Evolutionary conservation across 2,329 filamentous ascomycete genomes (phyloP).

Genomic region (Claviceps digitariae): DNA sequence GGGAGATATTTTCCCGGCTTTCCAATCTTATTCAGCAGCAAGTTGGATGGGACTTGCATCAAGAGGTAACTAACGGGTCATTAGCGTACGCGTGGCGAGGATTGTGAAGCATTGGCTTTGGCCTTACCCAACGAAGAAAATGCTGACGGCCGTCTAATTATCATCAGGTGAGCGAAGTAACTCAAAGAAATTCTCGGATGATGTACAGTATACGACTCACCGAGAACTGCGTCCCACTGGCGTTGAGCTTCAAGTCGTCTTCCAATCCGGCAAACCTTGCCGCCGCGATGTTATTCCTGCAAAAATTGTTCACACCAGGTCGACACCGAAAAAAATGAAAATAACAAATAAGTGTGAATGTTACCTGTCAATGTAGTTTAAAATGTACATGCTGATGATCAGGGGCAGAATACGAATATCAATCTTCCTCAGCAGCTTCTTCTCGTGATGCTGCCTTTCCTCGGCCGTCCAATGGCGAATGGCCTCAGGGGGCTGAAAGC

Average conservation of each 20-base stretch:
- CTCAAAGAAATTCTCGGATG: too few relatives aligned
- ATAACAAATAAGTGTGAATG: too few relatives aligned
- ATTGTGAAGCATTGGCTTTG: neutral
- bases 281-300: conserved; percentile 24
- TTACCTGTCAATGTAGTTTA: conserved; percentile 40
- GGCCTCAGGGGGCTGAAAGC: neutral
- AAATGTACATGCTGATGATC: conserved; percentile 46
- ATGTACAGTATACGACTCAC: conserved; percentile 1
- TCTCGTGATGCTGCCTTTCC: conserved; percentile 12
- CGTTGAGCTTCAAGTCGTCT: conserved; percentile 38
- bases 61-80: conserved; percentile 26
- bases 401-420: conserved; percentile 26
- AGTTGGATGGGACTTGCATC: conserved; percentile 38
- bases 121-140: conserved; percentile 34
- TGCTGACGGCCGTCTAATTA: conserved; percentile 30
- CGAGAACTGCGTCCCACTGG: conserved; percentile 9
- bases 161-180: neutral
- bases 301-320: neutral
- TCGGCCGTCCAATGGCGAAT: conserved; percentile 1
- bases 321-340: neutral
- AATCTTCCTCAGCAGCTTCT: conserved; percentile 24
- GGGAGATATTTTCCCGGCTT: conserved; percentile 33
- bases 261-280: conserved; percentile 17
- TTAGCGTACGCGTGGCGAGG: neutral
- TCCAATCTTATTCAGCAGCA: conserved; percentile 38